Evolutionary conservation across 257 asterid species (phyloP), one percentile per base, ranked within the genome.

Genomic region (Solanum ahanhuiri): DNA sequence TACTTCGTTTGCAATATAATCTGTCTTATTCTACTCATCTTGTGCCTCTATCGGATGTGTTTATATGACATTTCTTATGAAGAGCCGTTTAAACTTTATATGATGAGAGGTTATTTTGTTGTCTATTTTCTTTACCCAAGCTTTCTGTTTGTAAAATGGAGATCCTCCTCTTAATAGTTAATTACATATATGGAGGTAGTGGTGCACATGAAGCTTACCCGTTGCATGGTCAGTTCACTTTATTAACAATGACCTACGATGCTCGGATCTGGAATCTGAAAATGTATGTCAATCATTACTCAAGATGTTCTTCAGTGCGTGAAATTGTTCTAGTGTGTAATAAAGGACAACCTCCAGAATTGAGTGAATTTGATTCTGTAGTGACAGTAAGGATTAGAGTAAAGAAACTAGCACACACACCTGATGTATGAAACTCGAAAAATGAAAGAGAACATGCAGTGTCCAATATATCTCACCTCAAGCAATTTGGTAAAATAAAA

Each of bases 271-370:
- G 99, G 99, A 97, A 97, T 66, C 87, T 95, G 90, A 92, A 94
- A 70, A 95, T 95, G 97, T 95, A 89, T 30, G 72, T 97, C 76
- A 88, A 94, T 84, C 98, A 97, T 87, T 97, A 97, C 91, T 97
- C 99, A 3, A 89, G 99, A 83, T 97, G 99, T 82, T 87, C 98
- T 20, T 97, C 99, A 0, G 98, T 94, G 57, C 95, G 97, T 0
- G 99, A 97, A 91, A 95, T 97, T 30, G 98, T 97, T 39, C 97
- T 97, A 2, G 96, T 94, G 54, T 97, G 99, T 98, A 97, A 97
- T 94, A 95, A 93, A 89, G 99, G 99, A 4, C 88, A 67, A 12
- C 98, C 95, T 6, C 99, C 99, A 5, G 86, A 14, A 6, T 54
- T 89, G 14, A 88, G 88, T 4, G 98, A 95, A 6, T 93, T 97